Conservation (phyloP, 345 rosid genomes). For the Geranium rotundifolium region DNA sequence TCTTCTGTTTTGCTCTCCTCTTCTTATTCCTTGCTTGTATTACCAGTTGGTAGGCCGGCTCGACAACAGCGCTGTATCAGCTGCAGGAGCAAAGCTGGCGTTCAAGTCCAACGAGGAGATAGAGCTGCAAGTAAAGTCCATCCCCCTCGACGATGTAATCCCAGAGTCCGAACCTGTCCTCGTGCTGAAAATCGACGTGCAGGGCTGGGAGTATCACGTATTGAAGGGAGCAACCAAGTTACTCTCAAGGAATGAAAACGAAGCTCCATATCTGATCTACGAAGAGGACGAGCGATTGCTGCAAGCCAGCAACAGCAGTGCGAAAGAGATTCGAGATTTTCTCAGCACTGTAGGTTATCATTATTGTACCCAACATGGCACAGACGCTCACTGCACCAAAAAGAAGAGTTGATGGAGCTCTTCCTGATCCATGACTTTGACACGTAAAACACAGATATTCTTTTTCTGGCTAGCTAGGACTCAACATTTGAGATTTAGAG, state of each 20-base stretch:
- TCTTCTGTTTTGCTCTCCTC: neutral
- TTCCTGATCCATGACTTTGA: neutral
- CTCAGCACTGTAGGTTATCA: constrained; percentile 56
- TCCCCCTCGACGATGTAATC: constrained; percentile 72
- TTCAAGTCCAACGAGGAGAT: constrained; percentile 93
- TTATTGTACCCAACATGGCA: constrained; percentile 62
- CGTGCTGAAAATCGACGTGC: constrained; percentile 82
- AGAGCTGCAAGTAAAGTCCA: constrained; percentile 70
- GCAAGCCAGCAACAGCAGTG: constrained; percentile 81
- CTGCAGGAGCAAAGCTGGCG: constrained; percentile 76
- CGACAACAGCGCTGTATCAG: constrained; percentile 90
- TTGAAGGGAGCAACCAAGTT: constrained; percentile 72
- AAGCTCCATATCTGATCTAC: constrained; percentile 81
- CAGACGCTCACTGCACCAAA: constrained; percentile 64
- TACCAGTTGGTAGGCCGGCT: constrained; percentile 91
- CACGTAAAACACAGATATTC: neutral
- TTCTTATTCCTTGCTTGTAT: neutral
- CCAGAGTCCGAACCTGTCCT: constrained; percentile 47
- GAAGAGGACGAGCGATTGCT: constrained; percentile 87
- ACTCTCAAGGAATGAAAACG: constrained; percentile 52
- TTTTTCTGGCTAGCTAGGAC: neutral
- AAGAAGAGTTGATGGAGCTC: constrained; percentile 3
- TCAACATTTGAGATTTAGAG: neutral
- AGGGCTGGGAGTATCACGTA: constrained; percentile 96
- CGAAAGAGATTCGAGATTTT: constrained; percentile 67